Evolutionary conservation across 2,329 filamentous ascomycete species (phyloP), one percentile per base, ranked within the genome.

Genomic region (Exophiala sp.): DNA sequence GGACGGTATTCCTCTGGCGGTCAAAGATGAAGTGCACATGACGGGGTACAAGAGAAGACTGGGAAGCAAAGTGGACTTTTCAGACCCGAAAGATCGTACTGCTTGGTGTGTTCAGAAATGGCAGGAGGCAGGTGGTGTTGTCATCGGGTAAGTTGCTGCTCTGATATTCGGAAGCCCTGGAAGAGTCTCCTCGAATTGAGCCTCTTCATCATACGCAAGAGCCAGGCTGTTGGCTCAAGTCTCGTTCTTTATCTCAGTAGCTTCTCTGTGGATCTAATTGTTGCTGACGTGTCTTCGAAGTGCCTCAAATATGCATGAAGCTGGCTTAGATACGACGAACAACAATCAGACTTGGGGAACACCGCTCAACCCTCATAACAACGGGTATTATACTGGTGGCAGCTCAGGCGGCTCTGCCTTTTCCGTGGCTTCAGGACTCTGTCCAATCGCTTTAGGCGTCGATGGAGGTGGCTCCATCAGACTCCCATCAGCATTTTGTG

Each of bases 261-360:
- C 24, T 29, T 29, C 7, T 29, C 7, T 29, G 7, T 29, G 24
- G 24, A 29, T 29, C 24, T 8, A 29, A 29, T 8, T 29, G 5
- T 29, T 29, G 24, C 24, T 29, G 24, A 29, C 24, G 7, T 29
- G 24, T 4, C 24, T 29, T 8, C 24, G 24, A 29, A 29, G 24
- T 29, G 24, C 24, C 24, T 29, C 85, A 55, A 86, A 80, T 47
- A 94, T 91, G 87, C 88, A 90, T 69, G 89, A 90, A 71, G 69
- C 91, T 36, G 90, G 89, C 1, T 81, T 88, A 63, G 85, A 94
- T 65, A 89, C 87, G 0, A 91, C 81, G n/a, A 91, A 91, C 60
- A 90, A 90, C 68, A 95, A 95, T 65, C 81, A 84, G 5, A 78
- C 76, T 36, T 85, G 82, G 66, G 89, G 89, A 35, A 90, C 88